Evolutionary conservation across 495 filamentous ascomycete species (phyloP).

Genomic region (Pyronema omphalodes): DNA sequence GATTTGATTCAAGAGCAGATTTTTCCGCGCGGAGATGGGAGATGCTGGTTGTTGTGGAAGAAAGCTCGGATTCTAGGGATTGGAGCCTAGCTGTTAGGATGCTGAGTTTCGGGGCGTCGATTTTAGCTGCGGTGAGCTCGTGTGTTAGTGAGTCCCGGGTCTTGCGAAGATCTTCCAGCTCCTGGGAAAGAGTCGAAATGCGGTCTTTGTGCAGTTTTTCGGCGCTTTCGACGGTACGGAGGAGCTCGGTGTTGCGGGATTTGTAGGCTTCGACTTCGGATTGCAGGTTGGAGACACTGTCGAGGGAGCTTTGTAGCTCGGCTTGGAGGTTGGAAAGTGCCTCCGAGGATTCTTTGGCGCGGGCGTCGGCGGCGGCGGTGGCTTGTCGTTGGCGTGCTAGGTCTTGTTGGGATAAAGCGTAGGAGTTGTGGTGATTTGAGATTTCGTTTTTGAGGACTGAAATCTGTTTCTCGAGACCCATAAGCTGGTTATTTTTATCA

Average conservation of each 20-base stretch:
- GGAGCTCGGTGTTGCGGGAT: background rate
- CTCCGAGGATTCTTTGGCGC: background rate
- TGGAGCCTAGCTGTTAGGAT: too few relatives aligned
- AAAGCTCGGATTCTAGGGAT: slow-evolving; percentile 3
- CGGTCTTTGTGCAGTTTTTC: background rate
- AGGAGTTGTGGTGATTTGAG: slow-evolving; percentile 1
- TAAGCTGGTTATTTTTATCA: background rate
- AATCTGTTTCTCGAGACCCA: slow-evolving; percentile 5
- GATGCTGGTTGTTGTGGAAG: background rate
- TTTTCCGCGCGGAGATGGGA: slow-evolving; percentile 3
- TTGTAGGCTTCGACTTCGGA: slow-evolving; percentile 1
- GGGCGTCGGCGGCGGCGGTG: background rate
- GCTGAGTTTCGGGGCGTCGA: too few relatives aligned
- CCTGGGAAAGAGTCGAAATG: background rate
- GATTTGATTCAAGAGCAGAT: slow-evolving; percentile 5
- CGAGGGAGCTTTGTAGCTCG: background rate
- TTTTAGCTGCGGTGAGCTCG: slow-evolving; percentile 1
- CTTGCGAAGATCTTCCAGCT: background rate
- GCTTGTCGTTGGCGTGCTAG: background rate
- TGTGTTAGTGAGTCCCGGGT: background rate
- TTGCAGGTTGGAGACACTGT: background rate
- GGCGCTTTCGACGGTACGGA: background rate
- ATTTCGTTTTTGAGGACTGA: slow-evolving; percentile 8
- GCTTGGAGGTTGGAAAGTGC: background rate
- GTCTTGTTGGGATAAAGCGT: background rate